Evolutionary conservation across 108 stramenopile genomes (phyloP), one percentile per base, ranked within the genome.

Genomic region (Cylindrotheca fusiformis): DNA sequence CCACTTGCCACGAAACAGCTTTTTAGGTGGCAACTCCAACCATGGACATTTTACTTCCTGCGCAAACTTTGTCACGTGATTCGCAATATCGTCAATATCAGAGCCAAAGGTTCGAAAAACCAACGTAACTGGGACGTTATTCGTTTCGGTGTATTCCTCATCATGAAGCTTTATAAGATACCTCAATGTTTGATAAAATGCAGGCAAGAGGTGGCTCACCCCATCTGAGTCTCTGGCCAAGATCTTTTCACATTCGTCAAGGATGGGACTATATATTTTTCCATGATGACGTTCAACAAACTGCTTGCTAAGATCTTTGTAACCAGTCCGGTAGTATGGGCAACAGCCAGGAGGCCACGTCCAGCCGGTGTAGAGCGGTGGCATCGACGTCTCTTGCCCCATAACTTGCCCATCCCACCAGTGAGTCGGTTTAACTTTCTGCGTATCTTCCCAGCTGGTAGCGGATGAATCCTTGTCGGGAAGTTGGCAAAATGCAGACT

Each of bases 341-440:
- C 83, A 78, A 20, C 83, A 82, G 33, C 67, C 31, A 2, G 60
- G 28, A 5, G 92, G 92, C 79, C 81, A 86, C 3, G 68, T 45
- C 85, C 85, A 93, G 23, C 86, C 88, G 19, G 83, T 88, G 47
- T 90, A 93, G 30, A 93, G 53, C 0, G 84, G 83, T n/a, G 92
- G 85, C 3, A 71, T 48, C 5, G 66, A 52, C 14, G 46, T 55
- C 58, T 60, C 55, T 41, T 50, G 45, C 12, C 48, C 41, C 36
- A 93, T 69, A 10, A 74, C 62, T 53, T 57, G 62, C 14, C 92
- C 92, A 69, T 93, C 81, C 92, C 92, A 93, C 92, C 92, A 93
- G 41, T 81, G 81, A 5, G 75, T 90, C 1, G 92, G 92, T 20
- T 61, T 48, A 6, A 81, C 58, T 8, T 76, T 30, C 46, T 74